These are phyloP conservation scores for Otatea glauca DNA, from an alignment of 176 grass and related monocot species.

Conservation along the genomic window DNA sequence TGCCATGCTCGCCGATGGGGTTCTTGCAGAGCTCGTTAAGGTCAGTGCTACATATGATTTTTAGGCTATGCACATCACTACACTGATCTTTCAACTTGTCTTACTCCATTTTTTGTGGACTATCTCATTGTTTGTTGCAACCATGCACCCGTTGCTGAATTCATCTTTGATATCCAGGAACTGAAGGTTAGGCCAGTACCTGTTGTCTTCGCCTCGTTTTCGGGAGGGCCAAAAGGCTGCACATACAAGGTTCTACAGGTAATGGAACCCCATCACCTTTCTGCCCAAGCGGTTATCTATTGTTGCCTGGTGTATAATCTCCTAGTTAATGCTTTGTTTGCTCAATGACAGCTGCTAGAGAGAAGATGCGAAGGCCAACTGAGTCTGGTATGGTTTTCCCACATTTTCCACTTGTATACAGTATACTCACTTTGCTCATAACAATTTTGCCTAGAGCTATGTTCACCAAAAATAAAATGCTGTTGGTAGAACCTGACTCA, in stretches of 20 bases:
- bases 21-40: conserved; percentile 84
- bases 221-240: conserved; percentile 90
- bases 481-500: background rate
- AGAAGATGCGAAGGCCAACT: conserved; percentile 69
- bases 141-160: background rate
- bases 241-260: conserved; percentile 98
- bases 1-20: conserved; percentile 66
- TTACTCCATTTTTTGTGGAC: conserved; percentile 10
- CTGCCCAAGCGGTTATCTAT: conserved; percentile 29
- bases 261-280: conserved; percentile 23
- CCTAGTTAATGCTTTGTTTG: conserved; percentile 23
- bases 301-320: background rate
- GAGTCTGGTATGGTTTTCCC: conserved; percentile 56
- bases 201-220: conserved; percentile 84
- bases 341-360: conserved; percentile 66
- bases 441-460: conserved; percentile 4
- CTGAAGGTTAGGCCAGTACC: conserved; percentile 65
- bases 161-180: conserved; percentile 57
- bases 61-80: background rate
- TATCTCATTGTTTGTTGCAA: background rate
- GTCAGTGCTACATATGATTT: conserved; percentile 39
- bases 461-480: background rate
- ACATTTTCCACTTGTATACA: background rate
- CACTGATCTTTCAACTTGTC: background rate
- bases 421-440: background rate